Percentiles rank a stretch among this genome's conserved stretches.
Evolutionary conservation across 2,329 filamentous ascomycete species (phyloP).

Genomic region (Leptographium flavum): DNA sequence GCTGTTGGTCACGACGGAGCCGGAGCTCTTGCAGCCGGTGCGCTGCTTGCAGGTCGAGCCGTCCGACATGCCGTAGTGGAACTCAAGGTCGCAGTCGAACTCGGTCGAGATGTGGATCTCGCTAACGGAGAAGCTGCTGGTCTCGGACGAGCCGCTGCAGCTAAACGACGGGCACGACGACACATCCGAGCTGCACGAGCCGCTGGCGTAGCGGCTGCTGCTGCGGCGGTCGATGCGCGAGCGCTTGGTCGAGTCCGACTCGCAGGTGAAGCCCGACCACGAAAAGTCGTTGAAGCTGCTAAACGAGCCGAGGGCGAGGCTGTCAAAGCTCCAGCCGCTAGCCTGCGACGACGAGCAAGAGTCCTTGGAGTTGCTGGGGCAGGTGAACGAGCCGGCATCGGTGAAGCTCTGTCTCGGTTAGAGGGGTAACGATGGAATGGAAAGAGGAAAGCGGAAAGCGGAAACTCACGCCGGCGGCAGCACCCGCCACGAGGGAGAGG

Average conservation of each 20-base stretch:
- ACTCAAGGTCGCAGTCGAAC: constrained; percentile 66
- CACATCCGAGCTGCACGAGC: constrained; percentile 31
- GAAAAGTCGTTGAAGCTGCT: constrained; percentile 54
- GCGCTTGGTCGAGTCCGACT: constrained; percentile 37
- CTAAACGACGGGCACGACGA: constrained; percentile 43
- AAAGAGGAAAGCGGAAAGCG: not conserved
- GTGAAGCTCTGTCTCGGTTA: constrained; percentile 11
- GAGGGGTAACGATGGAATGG: not conserved
- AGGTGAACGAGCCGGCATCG: constrained; percentile 39
- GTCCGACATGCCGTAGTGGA: constrained; percentile 78
- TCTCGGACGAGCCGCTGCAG: constrained; percentile 24
- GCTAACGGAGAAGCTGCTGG: constrained; percentile 57
- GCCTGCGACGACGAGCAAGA: constrained; percentile 58
- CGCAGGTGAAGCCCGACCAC: constrained; percentile 60
- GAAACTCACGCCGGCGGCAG: constrained; percentile 26
- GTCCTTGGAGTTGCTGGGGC: constrained; percentile 62
- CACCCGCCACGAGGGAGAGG: constrained; percentile 34
- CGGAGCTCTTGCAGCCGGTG: constrained; percentile 49
- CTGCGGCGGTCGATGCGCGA: constrained; percentile 37
- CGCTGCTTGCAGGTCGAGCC: constrained; percentile 71
- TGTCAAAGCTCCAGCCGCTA: constrained; percentile 57
- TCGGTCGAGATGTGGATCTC: constrained; percentile 60
- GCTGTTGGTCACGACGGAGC: constrained; percentile 61
- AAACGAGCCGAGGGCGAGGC: constrained; percentile 48
- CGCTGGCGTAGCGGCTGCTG: constrained; percentile 46